phyloP scores from a whole-genome alignment of 2,329 filamentous ascomycete genomes.

The Ophiocordyceps camponoti-floridani region DNA sequence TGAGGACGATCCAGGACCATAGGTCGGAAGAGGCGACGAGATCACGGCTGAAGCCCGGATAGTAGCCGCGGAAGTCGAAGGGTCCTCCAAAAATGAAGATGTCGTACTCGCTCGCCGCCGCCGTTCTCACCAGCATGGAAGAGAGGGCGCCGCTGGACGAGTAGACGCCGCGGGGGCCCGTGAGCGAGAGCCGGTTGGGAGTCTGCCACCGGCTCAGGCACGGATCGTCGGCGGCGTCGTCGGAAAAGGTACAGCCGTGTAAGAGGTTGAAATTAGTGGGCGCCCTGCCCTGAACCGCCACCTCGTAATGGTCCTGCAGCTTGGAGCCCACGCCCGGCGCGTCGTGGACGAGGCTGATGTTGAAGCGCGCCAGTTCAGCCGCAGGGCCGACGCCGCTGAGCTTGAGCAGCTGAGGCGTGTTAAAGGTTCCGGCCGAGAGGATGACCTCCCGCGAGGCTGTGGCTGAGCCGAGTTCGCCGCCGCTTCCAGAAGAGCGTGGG shows the following conservation, averaged over 20 bases:
- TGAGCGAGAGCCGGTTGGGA: neutral
- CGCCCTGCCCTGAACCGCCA: slow-evolving; percentile 6
- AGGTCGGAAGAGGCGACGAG: slow-evolving; percentile 13
- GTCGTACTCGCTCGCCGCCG: slow-evolving; percentile 10
- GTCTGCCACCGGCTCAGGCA: slow-evolving; percentile 15
- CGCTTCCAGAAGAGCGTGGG: slow-evolving; percentile 13
- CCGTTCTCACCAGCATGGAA: slow-evolving; percentile 10
- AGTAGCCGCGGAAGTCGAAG: slow-evolving; percentile 11
- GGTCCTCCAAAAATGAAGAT: slow-evolving; percentile 12
- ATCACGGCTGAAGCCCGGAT: slow-evolving; percentile 8
- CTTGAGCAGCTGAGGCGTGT: slow-evolving; percentile 27
- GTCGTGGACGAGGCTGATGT: slow-evolving; percentile 34
- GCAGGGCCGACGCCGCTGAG: slow-evolving; percentile 24
- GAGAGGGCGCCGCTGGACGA: slow-evolving; percentile 8
- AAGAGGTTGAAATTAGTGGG: slow-evolving; percentile 2
- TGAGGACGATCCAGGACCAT: slow-evolving; percentile 24
- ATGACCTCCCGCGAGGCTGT: slow-evolving; percentile 26
- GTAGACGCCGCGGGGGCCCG: slow-evolving; percentile 6
- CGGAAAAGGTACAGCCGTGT: slow-evolving; percentile 11
- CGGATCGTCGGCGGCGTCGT: slow-evolving; percentile 11
- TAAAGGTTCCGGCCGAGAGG: slow-evolving; percentile 26
- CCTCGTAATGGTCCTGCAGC: slow-evolving; percentile 13
- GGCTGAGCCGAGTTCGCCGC: slow-evolving; percentile 8
- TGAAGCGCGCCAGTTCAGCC: slow-evolving; percentile 18
- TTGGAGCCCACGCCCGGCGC: slow-evolving; percentile 46